Base-by-base conservation (phyloP, 495 filamentous ascomycete species). In the Talaromyces liani region DNA sequence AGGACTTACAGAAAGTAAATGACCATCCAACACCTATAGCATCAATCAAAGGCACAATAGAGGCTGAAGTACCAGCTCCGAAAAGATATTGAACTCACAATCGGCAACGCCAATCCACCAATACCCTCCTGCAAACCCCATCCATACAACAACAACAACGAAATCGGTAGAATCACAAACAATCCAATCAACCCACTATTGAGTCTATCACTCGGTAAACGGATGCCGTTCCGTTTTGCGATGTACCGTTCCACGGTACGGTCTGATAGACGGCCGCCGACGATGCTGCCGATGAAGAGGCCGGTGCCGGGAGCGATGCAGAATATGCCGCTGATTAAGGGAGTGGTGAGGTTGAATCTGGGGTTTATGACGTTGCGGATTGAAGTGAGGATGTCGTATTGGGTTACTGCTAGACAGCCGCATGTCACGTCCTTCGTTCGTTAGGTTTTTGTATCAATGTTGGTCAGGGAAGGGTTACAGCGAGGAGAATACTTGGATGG, bases 351-450 rank as follows among this genome's bases (percentile, higher is more conserved):
- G 66, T 86, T 67, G 76, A 91, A 92, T 20, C 88, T 83, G 2
- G 88, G 88, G 69, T 91, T 90, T 47, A 92, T 78, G 27, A 91
- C 84, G 67, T 87, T 85, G 58, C 88, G 86, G 65, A 88, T 88
- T 20, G 88, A 88, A 20, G 88, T 90, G 25, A 91, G 81, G 20
- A 91, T 74, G 24, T 77, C 79, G 68, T 91, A 92, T 83, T 88
- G 86, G 67, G 87, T 88, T 77, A 84, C 90, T 49, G 89, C 80
- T 25, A 90, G 78, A 49, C 84, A 76, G 49, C 82, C 81, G 58
- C 83, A 87, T 1, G 88, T 85, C 1, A 91, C 62, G 31, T 84
- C 82, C 77, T 80, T 25, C 4, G 3, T 33, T 12, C 2, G 22
- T 63, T 63, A 63, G 61, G 20, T 51, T 49, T 18, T 25, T 5